Evolutionary conservation across 768 basidiomycete genomes (phyloP).

Genomic region (Tylopilus plumbeoviolaceoides): DNA sequence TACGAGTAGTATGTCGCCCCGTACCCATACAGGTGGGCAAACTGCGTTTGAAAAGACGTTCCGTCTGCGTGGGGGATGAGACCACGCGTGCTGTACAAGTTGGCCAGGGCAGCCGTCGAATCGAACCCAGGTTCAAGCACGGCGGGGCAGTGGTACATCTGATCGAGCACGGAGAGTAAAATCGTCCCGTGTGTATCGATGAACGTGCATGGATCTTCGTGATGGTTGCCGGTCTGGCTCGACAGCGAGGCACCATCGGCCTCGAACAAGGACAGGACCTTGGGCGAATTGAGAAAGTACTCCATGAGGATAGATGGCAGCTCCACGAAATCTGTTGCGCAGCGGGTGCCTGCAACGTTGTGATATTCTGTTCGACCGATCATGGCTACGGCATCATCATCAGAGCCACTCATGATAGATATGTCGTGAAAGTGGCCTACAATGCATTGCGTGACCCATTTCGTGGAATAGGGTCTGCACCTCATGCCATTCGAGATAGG

Average conservation of each 20-base stretch:
- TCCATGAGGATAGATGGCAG: conserved; percentile 99
- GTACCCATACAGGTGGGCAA: conserved; percentile 93
- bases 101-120: conserved; percentile 63
- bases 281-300: conserved; percentile 84
- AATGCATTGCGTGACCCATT: conserved; percentile 99
- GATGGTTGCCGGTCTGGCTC: conserved; percentile 57
- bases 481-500: conserved; percentile 86
- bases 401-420: conserved; percentile 1
- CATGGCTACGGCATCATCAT: conserved; percentile 65
- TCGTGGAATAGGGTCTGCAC: conserved; percentile 95
- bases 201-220: conserved; percentile 70
- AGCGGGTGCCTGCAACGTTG: conserved; percentile 95
- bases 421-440: conserved; percentile 48
- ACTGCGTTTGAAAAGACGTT: conserved; percentile 94
- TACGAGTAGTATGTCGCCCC: conserved; percentile 99
- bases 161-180: conserved; percentile 83
- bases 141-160: conserved; percentile 77
- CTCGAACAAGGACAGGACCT: conserved; percentile 78
- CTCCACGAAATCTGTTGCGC: conserved; percentile 98
- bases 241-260: conserved; percentile 41
- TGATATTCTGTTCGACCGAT: conserved; percentile 96
- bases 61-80: conserved; percentile 79
- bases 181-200: conserved; percentile 93
- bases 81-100: conserved; percentile 63
- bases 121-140: conserved; percentile 58